Evolutionary conservation across 2,329 filamentous ascomycete genomes (phyloP).

Genomic region (Colletotrichum echinochloae): DNA sequence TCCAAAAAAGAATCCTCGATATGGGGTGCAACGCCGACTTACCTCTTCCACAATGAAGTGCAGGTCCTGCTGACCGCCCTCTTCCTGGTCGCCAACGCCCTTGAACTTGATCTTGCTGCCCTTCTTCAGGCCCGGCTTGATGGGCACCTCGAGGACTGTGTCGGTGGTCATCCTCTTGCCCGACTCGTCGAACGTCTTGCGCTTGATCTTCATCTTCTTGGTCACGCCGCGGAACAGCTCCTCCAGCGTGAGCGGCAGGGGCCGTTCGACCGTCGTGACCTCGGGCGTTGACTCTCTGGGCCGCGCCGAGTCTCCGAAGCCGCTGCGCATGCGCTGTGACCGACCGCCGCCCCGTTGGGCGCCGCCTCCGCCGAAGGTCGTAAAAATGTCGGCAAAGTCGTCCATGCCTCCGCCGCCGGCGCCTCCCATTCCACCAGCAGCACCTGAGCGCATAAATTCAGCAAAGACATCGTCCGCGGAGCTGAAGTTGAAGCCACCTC

Average conservation of each 20-base stretch:
- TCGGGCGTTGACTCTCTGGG: constrained; percentile 76
- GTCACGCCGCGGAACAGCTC: constrained; percentile 88
- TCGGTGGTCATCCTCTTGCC: constrained; percentile 90
- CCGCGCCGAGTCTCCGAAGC: constrained; percentile 43
- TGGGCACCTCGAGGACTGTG: constrained; percentile 91
- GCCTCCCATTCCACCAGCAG: constrained; percentile 60
- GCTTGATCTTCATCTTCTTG: constrained; percentile 99
- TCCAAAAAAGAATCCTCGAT: neutral
- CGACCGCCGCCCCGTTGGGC: constrained; percentile 54
- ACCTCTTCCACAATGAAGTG: constrained; percentile 97
- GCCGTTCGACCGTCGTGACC: constrained; percentile 89
- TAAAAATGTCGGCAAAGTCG: constrained; percentile 67
- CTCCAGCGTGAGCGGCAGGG: constrained; percentile 84
- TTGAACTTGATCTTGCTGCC: constrained; percentile 99
- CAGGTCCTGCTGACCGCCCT: constrained; percentile 93
- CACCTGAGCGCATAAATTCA: constrained; percentile 77
- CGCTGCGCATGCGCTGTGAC: constrained; percentile 57
- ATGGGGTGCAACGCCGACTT: constrained; percentile 52
- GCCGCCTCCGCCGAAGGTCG: constrained; percentile 59
- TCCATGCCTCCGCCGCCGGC: constrained; percentile 55
- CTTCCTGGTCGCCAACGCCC: constrained; percentile 97
- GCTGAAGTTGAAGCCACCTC: constrained; percentile 83
- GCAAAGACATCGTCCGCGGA: constrained; percentile 87
- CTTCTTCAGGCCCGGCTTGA: constrained; percentile 95
- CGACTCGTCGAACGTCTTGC: constrained; percentile 89